phyloP scores from a whole-genome alignment of 139 green algal genomes.

The Chlamydomonas sphaeroides region DNA sequence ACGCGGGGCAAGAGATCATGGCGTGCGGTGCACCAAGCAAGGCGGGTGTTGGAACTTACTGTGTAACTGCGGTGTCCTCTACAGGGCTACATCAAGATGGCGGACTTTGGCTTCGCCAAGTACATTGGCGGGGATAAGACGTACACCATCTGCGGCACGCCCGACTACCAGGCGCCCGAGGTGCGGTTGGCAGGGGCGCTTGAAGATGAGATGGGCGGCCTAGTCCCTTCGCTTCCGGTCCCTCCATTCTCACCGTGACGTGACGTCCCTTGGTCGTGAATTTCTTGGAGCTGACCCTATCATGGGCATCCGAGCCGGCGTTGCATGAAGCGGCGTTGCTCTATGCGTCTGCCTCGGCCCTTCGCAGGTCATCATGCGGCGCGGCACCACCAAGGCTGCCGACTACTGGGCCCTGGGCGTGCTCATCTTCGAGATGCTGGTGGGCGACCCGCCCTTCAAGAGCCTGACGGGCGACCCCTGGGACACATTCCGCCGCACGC shows the following conservation, averaged over 20 bases:
- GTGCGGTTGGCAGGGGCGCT: no score
- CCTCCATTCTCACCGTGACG: no score
- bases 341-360: not conserved
- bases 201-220: no score
- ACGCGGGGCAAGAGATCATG: no score
- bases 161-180: slow-evolving; percentile 81
- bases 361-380: slow-evolving; percentile 80
- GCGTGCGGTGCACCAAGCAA: no score
- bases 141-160: slow-evolving; percentile 89
- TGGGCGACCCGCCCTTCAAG: slow-evolving; percentile 83
- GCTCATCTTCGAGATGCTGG: slow-evolving; percentile 88
- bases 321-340: not conserved
- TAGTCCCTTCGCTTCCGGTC: no score
- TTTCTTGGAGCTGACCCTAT: no score
- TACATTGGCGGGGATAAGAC: slow-evolving; percentile 73
- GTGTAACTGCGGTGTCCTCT: no score
- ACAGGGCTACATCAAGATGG: slow-evolving; percentile 84
- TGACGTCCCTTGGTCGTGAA: no score
- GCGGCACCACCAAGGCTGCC: slow-evolving; percentile 75
- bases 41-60: no score
- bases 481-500: slow-evolving; percentile 79
- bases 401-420: slow-evolving; percentile 90
- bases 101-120: slow-evolving; percentile 89
- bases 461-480: slow-evolving; percentile 71
- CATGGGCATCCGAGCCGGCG: no score